phyloP scores from a whole-genome alignment of 148 eudicot genomes.

The Fagopyrum homotropicum region DNA sequence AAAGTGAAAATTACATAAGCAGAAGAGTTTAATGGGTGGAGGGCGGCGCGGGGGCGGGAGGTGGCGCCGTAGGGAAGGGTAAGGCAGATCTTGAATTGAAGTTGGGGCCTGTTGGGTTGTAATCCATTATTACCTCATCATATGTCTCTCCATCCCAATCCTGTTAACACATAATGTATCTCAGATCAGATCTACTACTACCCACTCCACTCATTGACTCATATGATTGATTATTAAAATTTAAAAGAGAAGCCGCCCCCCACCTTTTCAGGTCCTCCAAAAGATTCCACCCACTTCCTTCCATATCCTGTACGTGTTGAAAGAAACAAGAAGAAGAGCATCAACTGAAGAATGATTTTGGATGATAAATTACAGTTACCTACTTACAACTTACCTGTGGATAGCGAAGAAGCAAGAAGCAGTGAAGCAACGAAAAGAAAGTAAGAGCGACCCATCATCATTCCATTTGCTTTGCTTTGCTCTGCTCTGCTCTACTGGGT shows the following conservation, averaged over 20 bases:
- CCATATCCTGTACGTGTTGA: neutral
- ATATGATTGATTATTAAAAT: no score
- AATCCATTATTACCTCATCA: neutral
- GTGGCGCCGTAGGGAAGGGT: neutral
- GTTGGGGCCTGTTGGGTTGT: neutral
- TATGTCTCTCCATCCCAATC: neutral
- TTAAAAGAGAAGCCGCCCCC: neutral
- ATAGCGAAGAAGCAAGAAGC: neutral
- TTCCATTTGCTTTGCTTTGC: neutral
- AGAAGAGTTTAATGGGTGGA: no score
- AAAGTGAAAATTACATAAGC: no score
- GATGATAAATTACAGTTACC: no score
- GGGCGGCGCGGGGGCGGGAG: neutral
- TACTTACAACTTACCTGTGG: neutral
- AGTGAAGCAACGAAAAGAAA: conserved; percentile 2
- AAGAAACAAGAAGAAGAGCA: no score
- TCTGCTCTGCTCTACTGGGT: no score
- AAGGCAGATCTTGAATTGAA: conserved; percentile 9
- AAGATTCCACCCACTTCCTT: neutral
- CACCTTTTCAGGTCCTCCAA: neutral
- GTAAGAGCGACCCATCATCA: neutral
- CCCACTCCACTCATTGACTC: no score
- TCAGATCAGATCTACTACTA: no score
- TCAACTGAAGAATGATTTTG: no score
- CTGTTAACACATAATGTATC: neutral